Evolutionary conservation across 257 asterid genomes (phyloP), one percentile per base, ranked within the genome.

Genomic region (Solanum ahanhuiri): DNA sequence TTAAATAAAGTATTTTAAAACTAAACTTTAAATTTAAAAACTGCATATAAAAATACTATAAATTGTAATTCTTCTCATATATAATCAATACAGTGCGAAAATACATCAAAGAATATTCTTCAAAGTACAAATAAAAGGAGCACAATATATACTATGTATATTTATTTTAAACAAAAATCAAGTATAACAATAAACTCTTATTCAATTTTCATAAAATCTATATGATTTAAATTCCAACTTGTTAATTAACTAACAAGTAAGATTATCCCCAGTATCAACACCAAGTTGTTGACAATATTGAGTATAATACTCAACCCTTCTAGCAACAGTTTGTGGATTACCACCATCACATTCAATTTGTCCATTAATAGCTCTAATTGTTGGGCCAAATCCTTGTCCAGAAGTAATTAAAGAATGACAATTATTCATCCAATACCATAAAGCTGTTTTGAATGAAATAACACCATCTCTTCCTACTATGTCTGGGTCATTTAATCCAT

Each of bases 341-440:
- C 60, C 91, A 28, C 94, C 94, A 45, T 89, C 89, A 8, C 94
- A 93, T 43, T 93, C 95, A 20, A 89, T 51, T 0, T 5, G 51
- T 3, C 94, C 91, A 22, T 93, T 91, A 43, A 93, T 86, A 12
- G 92, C 91, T 2, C 91, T 93, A 85, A 89, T 93, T 0, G 95
- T 93, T 1, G 92, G 87, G 2, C 95, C 94, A 15, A 93, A 93
- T 1, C 95, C 95, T 67, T 85, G 89, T 2, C 93, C 93, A 2
- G 93, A 84, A 54, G 70, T 88, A 22, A 93, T 89, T 17, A 69
- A 64, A 35, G 89, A 86, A 15, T 91, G 95, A 35, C 92, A 89
- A 12, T 90, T 54, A 45, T 89, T 90, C 95, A 93, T 93, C 95
- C 95, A 91, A 51, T 9, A 91, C 95, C 95, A 92, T 28, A 92